Evolutionary conservation across 2,329 filamentous ascomycete genomes (phyloP).

Genomic region (Fusarium ramigenum): DNA sequence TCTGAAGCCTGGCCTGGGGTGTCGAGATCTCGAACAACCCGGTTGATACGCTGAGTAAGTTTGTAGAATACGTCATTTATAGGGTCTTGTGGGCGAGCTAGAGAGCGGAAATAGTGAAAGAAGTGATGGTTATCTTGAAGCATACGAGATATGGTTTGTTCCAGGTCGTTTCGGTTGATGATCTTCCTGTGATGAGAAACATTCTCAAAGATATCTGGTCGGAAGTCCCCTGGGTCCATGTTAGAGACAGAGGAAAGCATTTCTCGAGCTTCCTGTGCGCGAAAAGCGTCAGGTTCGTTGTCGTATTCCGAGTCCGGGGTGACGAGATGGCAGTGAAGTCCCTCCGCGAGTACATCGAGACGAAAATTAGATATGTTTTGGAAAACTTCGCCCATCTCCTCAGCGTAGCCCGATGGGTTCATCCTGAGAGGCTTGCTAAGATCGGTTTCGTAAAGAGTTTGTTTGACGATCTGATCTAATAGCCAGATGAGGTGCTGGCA

Average conservation of each 20-base stretch:
- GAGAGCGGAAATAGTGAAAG: conserved; percentile 61
- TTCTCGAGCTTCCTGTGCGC: conserved; percentile 60
- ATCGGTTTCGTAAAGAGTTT: conserved; percentile 55
- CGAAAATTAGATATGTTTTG: conserved; percentile 59
- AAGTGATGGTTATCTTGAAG: conserved; percentile 64
- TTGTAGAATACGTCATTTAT: conserved; percentile 59
- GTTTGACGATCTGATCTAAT: conserved; percentile 61
- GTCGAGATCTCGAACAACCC: conserved; percentile 57
- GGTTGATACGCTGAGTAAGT: conserved; percentile 58
- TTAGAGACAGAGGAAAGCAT: conserved; percentile 59
- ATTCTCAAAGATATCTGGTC: conserved; percentile 56
- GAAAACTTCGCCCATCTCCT: conserved; percentile 60
- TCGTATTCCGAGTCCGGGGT: conserved; percentile 45
- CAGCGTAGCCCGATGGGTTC: conserved; percentile 54
- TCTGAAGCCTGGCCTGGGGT: conserved; percentile 4
- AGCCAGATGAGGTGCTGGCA: conserved; percentile 66
- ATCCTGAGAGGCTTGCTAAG: conserved; percentile 53
- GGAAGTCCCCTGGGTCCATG: conserved; percentile 53
- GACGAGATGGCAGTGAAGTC: conserved; percentile 59
- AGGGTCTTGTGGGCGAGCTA: conserved; percentile 55
- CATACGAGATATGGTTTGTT: conserved; percentile 62
- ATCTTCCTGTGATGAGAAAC: conserved; percentile 46
- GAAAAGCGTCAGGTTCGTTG: conserved; percentile 47
- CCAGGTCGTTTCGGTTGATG: conserved; percentile 57
- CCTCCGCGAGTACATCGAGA: conserved; percentile 61